Conservation (phyloP, 169 alveolate species). For the Theileria sp. region DNA sequence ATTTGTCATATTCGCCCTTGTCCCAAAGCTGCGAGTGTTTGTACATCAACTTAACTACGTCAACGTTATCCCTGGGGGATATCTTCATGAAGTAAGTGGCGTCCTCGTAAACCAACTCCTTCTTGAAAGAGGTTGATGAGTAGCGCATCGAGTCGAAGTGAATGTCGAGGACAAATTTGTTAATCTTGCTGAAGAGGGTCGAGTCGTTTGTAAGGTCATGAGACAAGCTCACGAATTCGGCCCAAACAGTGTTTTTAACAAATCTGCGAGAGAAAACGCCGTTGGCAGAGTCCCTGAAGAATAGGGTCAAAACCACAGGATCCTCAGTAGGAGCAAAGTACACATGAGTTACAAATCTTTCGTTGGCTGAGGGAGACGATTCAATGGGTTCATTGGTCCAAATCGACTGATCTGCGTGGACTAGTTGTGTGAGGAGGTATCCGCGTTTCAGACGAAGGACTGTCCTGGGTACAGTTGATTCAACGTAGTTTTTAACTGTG, state of each 20-base stretch:
- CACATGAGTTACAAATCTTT: background rate
- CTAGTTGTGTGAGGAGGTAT: background rate
- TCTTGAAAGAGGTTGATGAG: background rate
- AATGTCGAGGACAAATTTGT: background rate
- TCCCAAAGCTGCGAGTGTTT: background rate
- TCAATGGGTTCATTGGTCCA: background rate
- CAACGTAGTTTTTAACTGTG: background rate
- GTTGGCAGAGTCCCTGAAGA: background rate
- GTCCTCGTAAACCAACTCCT: background rate
- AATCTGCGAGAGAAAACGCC: background rate
- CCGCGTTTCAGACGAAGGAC: background rate
- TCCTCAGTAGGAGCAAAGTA: constrained; percentile 13
- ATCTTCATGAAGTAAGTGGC: background rate
- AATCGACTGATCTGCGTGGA: background rate
- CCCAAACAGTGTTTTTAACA: background rate
- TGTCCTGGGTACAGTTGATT: constrained; percentile 1
- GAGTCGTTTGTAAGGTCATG: background rate
- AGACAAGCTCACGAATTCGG: background rate
- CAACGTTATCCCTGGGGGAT: constrained; percentile 4
- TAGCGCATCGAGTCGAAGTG: background rate
- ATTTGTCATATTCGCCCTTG: background rate
- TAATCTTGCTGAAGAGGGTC: background rate
- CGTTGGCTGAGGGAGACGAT: background rate
- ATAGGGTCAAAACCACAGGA: constrained; percentile 7
- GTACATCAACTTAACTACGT: constrained; percentile 1